Conservation (phyloP, 352 stramenopile genomes). For the Globisporangium splendens region DNA sequence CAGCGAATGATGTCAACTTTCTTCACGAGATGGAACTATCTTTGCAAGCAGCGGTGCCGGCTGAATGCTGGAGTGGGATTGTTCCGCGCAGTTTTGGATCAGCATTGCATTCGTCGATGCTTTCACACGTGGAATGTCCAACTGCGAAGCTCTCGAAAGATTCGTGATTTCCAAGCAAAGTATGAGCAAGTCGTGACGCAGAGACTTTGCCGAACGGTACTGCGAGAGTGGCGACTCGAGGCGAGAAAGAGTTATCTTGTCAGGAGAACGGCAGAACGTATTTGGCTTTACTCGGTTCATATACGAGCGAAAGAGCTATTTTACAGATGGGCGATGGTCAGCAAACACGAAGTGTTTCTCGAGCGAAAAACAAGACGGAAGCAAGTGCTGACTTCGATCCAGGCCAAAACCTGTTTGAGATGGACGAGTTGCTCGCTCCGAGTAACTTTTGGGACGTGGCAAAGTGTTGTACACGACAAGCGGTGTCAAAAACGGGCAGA, state of each 20-base stretch:
- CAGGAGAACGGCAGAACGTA: conserved; percentile 24
- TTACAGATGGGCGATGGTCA: conserved; percentile 21
- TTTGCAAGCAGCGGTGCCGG: background rate
- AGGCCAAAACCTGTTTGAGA: conserved; percentile 33
- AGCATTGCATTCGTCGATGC: conserved; percentile 11
- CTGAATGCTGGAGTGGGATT: background rate
- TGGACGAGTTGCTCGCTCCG: conserved; percentile 23
- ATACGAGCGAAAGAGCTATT: conserved; percentile 32
- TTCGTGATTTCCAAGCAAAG: conserved; percentile 20
- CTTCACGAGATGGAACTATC: conserved; percentile 1
- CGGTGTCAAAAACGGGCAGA: conserved; percentile 13
- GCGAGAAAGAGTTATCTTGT: conserved; percentile 24
- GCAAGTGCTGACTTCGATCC: conserved; percentile 25
- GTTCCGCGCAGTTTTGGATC: conserved; percentile 1
- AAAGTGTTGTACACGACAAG: conserved; percentile 1
- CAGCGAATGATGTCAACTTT: background rate
- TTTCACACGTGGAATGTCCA: conserved; percentile 21
- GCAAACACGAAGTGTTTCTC: conserved; percentile 1
- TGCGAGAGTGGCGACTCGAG: conserved; percentile 23
- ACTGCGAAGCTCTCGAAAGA: conserved; percentile 9
- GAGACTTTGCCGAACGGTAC: conserved; percentile 4
- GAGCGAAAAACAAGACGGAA: conserved; percentile 22
- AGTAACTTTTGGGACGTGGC: conserved; percentile 30
- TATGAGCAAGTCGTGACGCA: conserved; percentile 2
- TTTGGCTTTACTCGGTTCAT: conserved; percentile 40